Percentiles rank a stretch among this genome's conserved stretches.
phyloP scores from a whole-genome alignment of 192 early-diverging fungal species.

The Coemansia javaensis region DNA sequence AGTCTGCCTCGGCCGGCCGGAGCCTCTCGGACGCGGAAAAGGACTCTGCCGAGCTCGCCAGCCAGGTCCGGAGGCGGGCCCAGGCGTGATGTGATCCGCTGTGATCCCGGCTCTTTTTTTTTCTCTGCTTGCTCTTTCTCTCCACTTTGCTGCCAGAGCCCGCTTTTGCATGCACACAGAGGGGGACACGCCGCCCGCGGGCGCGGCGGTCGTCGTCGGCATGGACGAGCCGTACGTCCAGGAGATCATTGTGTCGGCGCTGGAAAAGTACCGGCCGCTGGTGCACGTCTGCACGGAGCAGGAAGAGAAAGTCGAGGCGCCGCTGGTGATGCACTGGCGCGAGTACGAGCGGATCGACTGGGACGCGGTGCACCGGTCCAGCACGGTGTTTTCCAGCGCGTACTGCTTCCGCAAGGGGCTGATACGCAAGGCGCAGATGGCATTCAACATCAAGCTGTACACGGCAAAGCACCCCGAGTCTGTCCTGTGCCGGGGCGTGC shows the following conservation, averaged over 20 bases:
- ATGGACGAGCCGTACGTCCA: constrained; percentile 54
- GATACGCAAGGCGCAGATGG: constrained; percentile 64
- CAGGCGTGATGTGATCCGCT: too few relatives aligned
- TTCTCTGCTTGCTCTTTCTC: constrained; percentile 1
- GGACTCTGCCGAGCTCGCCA: neutral
- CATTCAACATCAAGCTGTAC: constrained; percentile 57
- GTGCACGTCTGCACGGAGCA: constrained; percentile 1
- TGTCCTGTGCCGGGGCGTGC: constrained; percentile 50
- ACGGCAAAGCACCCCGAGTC: constrained; percentile 55
- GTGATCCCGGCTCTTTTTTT: neutral
- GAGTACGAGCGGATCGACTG: constrained; percentile 66
- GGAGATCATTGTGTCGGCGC: constrained; percentile 17
- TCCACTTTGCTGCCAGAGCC: neutral
- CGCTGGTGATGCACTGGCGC: constrained; percentile 53
- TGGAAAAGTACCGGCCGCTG: constrained; percentile 18
- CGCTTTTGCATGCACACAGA: too few relatives aligned
- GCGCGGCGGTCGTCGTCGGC: constrained; percentile 33
- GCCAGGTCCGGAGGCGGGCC: too few relatives aligned
- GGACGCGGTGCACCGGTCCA: constrained; percentile 38
- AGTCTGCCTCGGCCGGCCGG: constrained; percentile 30
- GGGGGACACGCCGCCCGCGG: too few relatives aligned
- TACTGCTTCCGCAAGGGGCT: constrained; percentile 66
- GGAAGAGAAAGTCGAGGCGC: neutral
- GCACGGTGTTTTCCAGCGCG: constrained; percentile 45
- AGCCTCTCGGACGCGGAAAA: constrained; percentile 13